phyloP scores from a whole-genome alignment of 495 filamentous ascomycete species.

The Aspergillus indologenus region DNA sequence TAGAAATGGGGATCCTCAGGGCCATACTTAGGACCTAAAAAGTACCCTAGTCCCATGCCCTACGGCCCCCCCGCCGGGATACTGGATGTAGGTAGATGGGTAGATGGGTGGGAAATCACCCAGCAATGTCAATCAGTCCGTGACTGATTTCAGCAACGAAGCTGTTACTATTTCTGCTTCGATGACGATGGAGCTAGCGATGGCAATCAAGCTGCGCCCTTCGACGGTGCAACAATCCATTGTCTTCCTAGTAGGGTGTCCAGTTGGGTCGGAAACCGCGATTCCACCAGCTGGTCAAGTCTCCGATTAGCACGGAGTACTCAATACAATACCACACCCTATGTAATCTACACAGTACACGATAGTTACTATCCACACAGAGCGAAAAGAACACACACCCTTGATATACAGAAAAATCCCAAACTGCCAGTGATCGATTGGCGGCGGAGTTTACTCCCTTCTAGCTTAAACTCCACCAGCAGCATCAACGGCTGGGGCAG shows the following conservation, averaged over 20 bases:
- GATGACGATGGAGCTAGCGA: background rate
- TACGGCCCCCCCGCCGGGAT: background rate
- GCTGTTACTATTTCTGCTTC: too few relatives aligned
- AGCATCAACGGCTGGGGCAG: slow-evolving; percentile 24
- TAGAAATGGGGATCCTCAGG: too few relatives aligned
- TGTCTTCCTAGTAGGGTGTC: background rate
- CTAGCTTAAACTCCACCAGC: slow-evolving; percentile 7
- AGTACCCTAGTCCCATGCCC: too few relatives aligned
- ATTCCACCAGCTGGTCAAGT: background rate
- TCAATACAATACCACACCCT: too few relatives aligned
- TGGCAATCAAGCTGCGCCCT: background rate
- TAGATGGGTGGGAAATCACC: too few relatives aligned
- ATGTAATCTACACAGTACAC: too few relatives aligned
- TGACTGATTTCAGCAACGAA: too few relatives aligned
- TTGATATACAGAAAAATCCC: background rate
- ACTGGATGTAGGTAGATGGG: too few relatives aligned
- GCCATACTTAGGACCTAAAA: too few relatives aligned
- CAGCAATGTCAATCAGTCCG: too few relatives aligned
- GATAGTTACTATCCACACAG: too few relatives aligned
- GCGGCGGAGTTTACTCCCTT: background rate
- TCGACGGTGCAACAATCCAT: background rate
- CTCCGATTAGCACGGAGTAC: slow-evolving; percentile 7
- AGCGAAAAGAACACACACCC: background rate
- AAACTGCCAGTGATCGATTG: slow-evolving; percentile 2
- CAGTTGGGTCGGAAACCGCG: background rate